Conservation (phyloP, 2,329 filamentous ascomycete genomes). For the Dactylella cylindrospora region DNA sequence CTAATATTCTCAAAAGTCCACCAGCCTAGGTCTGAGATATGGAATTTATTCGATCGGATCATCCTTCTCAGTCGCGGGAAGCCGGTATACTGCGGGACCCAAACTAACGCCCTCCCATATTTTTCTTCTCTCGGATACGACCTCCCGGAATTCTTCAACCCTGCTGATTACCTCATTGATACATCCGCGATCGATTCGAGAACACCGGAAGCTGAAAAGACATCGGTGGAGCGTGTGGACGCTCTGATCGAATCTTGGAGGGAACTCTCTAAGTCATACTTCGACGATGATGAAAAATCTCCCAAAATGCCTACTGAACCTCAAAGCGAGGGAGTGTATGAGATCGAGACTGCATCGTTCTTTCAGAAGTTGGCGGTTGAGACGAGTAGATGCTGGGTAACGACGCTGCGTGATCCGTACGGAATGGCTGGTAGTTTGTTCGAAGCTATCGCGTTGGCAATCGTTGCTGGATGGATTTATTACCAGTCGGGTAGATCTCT, state of each 20-base stretch:
- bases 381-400: constrained; percentile 68
- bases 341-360: constrained; percentile 2
- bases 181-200: constrained; percentile 73
- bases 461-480: constrained; percentile 74
- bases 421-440: constrained; percentile 70
- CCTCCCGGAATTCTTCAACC: constrained; percentile 72
- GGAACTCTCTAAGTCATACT: constrained; percentile 49
- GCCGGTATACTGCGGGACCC: constrained; percentile 67
- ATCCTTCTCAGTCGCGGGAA: constrained; percentile 68
- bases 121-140: constrained; percentile 64
- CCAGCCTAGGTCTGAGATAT: constrained; percentile 76
- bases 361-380: constrained; percentile 65
- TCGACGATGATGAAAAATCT: constrained; percentile 45
- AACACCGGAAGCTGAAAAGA: constrained; percentile 65
- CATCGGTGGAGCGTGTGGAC: constrained; percentile 63
- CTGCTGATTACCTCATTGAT: constrained; percentile 74
- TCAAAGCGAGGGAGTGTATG: neutral
- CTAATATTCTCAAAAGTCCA: constrained; percentile 57
- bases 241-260: constrained; percentile 65
- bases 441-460: constrained; percentile 69
- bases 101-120: constrained; percentile 63
- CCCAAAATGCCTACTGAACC: neutral
- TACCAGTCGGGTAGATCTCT: constrained; percentile 65
- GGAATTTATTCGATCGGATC: constrained; percentile 72
- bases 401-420: constrained; percentile 74